These are phyloP conservation scores for Sporothrix schenckii DNA, from an alignment of 2,329 filamentous ascomycete species.

Conservation along the genomic window DNA sequence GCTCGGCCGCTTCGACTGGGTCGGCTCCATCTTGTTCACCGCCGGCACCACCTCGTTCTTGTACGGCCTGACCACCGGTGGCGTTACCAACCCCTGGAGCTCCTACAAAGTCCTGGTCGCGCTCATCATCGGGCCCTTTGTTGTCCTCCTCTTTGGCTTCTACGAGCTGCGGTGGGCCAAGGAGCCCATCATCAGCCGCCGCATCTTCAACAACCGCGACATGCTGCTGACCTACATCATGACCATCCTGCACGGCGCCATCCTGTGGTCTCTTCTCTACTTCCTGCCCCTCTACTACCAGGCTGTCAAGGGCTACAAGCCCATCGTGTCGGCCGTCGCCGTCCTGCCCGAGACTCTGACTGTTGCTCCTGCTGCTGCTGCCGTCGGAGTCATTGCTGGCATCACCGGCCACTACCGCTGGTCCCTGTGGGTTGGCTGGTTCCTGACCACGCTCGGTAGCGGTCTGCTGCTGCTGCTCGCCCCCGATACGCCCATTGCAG, in stretches of 20 bases:
- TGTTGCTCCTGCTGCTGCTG: slow-evolving; percentile 36
- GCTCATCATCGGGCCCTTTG: slow-evolving; percentile 48
- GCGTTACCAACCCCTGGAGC: slow-evolving; percentile 49
- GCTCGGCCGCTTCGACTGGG: slow-evolving; percentile 48
- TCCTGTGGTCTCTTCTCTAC: slow-evolving; percentile 59
- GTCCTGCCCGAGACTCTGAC: slow-evolving; percentile 40
- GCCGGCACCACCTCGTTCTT: slow-evolving; percentile 47
- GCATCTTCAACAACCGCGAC: slow-evolving; percentile 50
- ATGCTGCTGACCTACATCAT: slow-evolving; percentile 44
- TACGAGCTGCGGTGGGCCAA: slow-evolving; percentile 34
- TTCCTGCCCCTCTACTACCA: slow-evolving; percentile 45
- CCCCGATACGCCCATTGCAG: slow-evolving; percentile 36
- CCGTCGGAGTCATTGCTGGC: slow-evolving; percentile 35
- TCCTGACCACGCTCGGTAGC: slow-evolving; percentile 38
- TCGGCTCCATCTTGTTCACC: slow-evolving; percentile 51
- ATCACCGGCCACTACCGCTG: slow-evolving; percentile 41
- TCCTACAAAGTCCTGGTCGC: slow-evolving; percentile 47
- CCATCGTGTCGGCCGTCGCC: slow-evolving; percentile 41
- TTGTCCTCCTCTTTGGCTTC: slow-evolving; percentile 39
- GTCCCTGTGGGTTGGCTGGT: slow-evolving; percentile 40
- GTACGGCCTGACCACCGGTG: slow-evolving; percentile 51
- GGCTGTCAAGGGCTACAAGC: slow-evolving; percentile 43
- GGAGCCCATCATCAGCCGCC: slow-evolving; percentile 47
- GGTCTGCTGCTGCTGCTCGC: slow-evolving; percentile 37
- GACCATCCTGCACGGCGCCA: slow-evolving; percentile 61